Evolutionary conservation across 1,284 basidiomycete genomes (phyloP).

Genomic region (Ustilago xerochloae): DNA sequence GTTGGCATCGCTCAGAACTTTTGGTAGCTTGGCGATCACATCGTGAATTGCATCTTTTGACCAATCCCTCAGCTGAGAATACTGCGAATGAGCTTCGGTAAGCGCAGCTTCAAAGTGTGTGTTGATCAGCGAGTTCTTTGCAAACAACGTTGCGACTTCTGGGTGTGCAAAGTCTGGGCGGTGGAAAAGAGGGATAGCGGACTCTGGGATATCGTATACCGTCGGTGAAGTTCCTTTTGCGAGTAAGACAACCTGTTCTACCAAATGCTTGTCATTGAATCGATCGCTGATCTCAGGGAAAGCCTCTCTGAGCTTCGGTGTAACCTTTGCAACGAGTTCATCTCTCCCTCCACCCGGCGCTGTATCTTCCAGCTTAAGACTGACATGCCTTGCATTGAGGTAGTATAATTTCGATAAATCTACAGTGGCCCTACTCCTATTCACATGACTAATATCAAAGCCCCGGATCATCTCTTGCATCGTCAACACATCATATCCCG

Average conservation of each 20-base stretch:
- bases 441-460: slow-evolving; percentile 58
- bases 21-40: slow-evolving; percentile 22
- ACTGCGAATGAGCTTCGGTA: neutral
- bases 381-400: slow-evolving; percentile 58
- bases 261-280: neutral
- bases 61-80: slow-evolving; percentile 7
- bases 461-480: slow-evolving; percentile 52
- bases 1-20: slow-evolving; percentile 6
- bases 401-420: slow-evolving; percentile 60
- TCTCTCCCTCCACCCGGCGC: slow-evolving; percentile 10
- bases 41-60: slow-evolving; percentile 15
- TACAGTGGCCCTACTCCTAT: slow-evolving; percentile 57
- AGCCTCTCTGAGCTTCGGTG: slow-evolving; percentile 1
- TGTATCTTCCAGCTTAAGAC: slow-evolving; percentile 47
- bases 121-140: slow-evolving; percentile 11
- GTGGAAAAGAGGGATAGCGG: slow-evolving; percentile 25
- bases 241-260: slow-evolving; percentile 17
- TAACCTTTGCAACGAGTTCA: slow-evolving; percentile 21
- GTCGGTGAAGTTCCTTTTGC: slow-evolving; percentile 30
- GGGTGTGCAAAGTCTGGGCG: neutral
- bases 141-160: slow-evolving; percentile 4
- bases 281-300: slow-evolving; percentile 10
- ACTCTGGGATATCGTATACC: slow-evolving; percentile 26
- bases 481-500: slow-evolving; percentile 51
- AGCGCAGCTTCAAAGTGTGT: slow-evolving; percentile 18